phyloP scores from a whole-genome alignment of 2,329 filamentous ascomycete species.

The Trichoderma citrinoviride region DNA sequence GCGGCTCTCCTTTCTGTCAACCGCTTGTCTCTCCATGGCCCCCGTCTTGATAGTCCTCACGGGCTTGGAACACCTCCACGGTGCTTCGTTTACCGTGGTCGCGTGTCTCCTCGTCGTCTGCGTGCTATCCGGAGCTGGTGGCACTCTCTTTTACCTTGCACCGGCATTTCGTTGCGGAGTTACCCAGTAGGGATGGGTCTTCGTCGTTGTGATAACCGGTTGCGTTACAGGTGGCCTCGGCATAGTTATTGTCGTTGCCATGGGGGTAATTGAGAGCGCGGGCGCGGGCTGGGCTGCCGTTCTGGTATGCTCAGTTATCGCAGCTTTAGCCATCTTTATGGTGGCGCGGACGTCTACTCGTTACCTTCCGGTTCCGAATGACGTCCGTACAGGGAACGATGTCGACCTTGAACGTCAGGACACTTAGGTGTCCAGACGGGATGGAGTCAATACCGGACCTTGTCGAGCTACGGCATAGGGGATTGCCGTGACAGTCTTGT shows the following conservation, averaged over 20 bases:
- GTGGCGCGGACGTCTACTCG: not conserved
- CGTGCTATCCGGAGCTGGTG: not conserved
- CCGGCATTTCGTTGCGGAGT: not conserved
- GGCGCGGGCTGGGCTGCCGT: not conserved
- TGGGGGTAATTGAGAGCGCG: not conserved
- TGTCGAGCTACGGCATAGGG: slow-evolving; percentile 2
- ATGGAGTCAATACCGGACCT: not conserved
- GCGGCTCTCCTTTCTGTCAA: not conserved
- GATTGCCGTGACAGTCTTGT: slow-evolving; percentile 6
- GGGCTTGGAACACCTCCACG: too few relatives aligned
- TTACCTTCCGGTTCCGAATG: not conserved
- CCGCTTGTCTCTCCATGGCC: not conserved
- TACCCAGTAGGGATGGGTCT: not conserved
- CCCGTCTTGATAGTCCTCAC: not conserved
- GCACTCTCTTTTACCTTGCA: not conserved
- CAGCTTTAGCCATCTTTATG: not conserved
- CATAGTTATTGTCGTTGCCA: not conserved
- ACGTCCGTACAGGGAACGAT: not conserved
- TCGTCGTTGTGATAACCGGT: not conserved
- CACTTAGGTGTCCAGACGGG: not conserved
- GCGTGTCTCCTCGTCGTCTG: not conserved
- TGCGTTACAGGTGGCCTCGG: not conserved
- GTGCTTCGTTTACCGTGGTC: too few relatives aligned
- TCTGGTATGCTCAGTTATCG: not conserved
- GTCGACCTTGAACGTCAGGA: not conserved